Evolutionary conservation across 2,329 filamentous ascomycete species (phyloP).

Genomic region (Penicillium sp.): DNA sequence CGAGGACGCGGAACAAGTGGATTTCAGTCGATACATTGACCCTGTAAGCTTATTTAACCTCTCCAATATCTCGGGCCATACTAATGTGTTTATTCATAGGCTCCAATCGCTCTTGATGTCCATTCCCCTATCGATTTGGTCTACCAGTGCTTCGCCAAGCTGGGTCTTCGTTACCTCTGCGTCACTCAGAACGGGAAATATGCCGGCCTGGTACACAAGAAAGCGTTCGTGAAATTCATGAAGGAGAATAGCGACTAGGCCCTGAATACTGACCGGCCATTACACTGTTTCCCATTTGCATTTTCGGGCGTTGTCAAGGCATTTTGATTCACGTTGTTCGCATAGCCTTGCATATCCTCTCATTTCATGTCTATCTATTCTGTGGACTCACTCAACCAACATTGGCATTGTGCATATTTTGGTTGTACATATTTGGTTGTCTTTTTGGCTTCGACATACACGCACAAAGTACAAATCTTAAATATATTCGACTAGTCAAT

Average conservation of each 20-base stretch:
- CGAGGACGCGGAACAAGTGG: conserved; percentile 62
- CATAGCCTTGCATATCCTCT: conserved; percentile 18
- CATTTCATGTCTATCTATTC: not conserved
- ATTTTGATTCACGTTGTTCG: conserved; percentile 2
- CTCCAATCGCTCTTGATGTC: conserved; percentile 84
- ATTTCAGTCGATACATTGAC: conserved; percentile 90
- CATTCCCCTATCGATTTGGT: conserved; percentile 90
- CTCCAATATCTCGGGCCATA: not conserved
- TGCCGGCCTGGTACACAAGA: conserved; percentile 93
- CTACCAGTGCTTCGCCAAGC: conserved; percentile 93
- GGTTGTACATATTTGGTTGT: not conserved
- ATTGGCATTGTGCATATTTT: not conserved
- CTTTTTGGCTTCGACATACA: not conserved
- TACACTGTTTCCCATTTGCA: conserved; percentile 5
- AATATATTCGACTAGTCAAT: not conserved
- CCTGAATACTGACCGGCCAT: not conserved
- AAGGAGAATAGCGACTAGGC: conserved; percentile 68
- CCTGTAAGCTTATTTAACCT: conserved; percentile 55
- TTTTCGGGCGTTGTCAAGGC: conserved; percentile 2
- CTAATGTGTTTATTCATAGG: conserved; percentile 41
- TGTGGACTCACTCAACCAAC: not conserved
- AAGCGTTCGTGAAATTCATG: conserved; percentile 92
- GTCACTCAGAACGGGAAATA: conserved; percentile 81
- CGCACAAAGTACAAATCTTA: not conserved
- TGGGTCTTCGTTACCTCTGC: conserved; percentile 89